Evolutionary conservation across 2,329 filamentous ascomycete genomes (phyloP), one percentile per base, ranked within the genome.

Genomic region (Calonectria fujianensis): DNA sequence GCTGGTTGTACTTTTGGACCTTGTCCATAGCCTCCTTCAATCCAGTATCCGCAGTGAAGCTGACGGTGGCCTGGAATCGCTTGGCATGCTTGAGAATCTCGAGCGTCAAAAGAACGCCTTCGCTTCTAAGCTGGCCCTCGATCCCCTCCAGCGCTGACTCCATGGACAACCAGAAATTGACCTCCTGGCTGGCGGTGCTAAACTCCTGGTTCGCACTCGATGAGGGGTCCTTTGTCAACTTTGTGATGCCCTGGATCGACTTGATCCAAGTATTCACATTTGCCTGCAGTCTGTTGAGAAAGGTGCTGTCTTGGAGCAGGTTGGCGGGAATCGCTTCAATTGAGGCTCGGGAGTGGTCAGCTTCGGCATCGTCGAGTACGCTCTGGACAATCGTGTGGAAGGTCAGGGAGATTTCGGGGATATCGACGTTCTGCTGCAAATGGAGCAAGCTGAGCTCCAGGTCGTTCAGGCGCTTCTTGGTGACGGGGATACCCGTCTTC

Each of bases 151-250:
- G 86, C 6, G 96, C 95, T 20, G 94, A 94, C 85, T 99, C 97
- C 94, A 99, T 98, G 2, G 96, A 97, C 66, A 99, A 86, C 97
- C 97, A 99, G 83, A 99, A 99, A 85, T 98, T 98, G 85, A 99
- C 98, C 85, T 99, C 97, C 84, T 98, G 97, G 72, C 95, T 96
- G 39, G 97, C 97, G 29, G 96, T 98, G 79, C 86, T 88, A 74
- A 88, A 87, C 72, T 88, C 86, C 75, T 87, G 86, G 70, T 84
- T 85, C 90, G 78, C 91, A 89, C 84, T 93, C 83, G 88, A 91
- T 6, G 89, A 88, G 0, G 95, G 93, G 80, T 99, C 97, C 82
- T 96, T 93, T 51, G 95, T 95, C 88, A 98, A 94, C 86, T 97
- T 97, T 50, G 97, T 99, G 80, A 98, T 97, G 63, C 94, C 94